Conservation (phyloP, 768 basidiomycete species). For the Dacryopinax primogenitus region DNA sequence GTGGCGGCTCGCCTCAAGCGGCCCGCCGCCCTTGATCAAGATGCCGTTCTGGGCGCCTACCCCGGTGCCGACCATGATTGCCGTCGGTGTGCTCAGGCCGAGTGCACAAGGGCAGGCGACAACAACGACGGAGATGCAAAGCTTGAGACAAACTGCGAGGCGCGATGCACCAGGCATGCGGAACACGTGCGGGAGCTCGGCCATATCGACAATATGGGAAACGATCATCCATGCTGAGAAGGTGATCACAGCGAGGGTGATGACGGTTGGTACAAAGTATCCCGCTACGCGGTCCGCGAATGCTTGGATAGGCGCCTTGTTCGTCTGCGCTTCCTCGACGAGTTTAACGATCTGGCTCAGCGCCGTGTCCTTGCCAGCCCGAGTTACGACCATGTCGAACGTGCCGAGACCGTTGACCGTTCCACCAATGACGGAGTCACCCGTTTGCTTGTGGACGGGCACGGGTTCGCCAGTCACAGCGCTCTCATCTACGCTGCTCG, state of each 20-base stretch:
- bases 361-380: slow-evolving; percentile 92
- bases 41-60: slow-evolving; percentile 95
- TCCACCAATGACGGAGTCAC: slow-evolving; percentile 85
- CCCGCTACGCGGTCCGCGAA: slow-evolving; percentile 93
- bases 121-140: slow-evolving; percentile 95
- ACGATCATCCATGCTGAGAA: slow-evolving; percentile 75
- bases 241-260: slow-evolving; percentile 66
- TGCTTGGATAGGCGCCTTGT: slow-evolving; percentile 94
- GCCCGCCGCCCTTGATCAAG: slow-evolving; percentile 91
- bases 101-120: slow-evolving; percentile 97
- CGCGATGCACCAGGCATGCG: slow-evolving; percentile 67
- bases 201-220: slow-evolving; percentile 42
- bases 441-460: slow-evolving; percentile 69
- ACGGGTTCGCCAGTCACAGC: slow-evolving; percentile 92
- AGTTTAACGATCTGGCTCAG: slow-evolving; percentile 91
- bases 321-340: slow-evolving; percentile 95
- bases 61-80: slow-evolving; percentile 98
- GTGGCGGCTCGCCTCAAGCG: slow-evolving; percentile 77
- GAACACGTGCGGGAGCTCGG: slow-evolving; percentile 71
- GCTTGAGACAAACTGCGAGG: slow-evolving; percentile 82
- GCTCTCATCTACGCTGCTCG: slow-evolving; percentile 85
- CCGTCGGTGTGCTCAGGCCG: slow-evolving; percentile 90
- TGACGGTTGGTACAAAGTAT: slow-evolving; percentile 86
- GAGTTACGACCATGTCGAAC: slow-evolving; percentile 89
- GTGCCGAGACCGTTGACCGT: slow-evolving; percentile 96